Percentiles rank a stretch among this genome's conserved stretches.
Conservation (phyloP, 495 filamentous ascomycete species). For the Amphirosellinia nigrospora region DNA sequence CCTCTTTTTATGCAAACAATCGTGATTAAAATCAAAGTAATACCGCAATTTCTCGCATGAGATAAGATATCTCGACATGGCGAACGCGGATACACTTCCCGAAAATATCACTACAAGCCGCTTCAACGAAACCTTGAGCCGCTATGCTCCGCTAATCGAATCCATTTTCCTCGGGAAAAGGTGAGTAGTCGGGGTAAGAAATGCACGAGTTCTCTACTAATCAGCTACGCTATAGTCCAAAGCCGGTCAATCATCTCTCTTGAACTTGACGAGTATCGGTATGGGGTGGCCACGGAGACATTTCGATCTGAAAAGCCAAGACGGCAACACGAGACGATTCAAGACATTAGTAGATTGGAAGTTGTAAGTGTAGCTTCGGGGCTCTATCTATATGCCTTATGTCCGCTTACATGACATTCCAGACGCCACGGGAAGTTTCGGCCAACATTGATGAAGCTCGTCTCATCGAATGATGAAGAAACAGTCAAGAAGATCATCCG, state of each 20-base stretch:
- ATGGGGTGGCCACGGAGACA: constrained; percentile 45
- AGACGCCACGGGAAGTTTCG: constrained; percentile 72
- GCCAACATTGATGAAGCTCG: constrained; percentile 69
- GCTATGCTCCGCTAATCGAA: constrained; percentile 48
- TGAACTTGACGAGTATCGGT: constrained; percentile 56
- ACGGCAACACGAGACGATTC: constrained; percentile 43
- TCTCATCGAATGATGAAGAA: constrained; percentile 62
- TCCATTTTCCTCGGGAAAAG: constrained; percentile 48
- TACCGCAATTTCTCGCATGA: not conserved
- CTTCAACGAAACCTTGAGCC: constrained; percentile 41
- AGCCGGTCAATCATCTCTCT: constrained; percentile 51
- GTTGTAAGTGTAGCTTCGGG: constrained; percentile 59
- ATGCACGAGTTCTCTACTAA: constrained; percentile 15
- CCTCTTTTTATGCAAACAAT: not conserved
- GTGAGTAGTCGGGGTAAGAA: constrained; percentile 35
- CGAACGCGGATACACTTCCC: constrained; percentile 31
- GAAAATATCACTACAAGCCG: constrained; percentile 43
- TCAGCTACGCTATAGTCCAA: constrained; percentile 25
- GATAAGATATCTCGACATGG: constrained; percentile 22
- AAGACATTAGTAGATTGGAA: constrained; percentile 76
- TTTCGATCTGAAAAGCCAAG: constrained; percentile 42
- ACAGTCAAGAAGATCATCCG: constrained; percentile 51
- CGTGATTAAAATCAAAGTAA: not conserved
- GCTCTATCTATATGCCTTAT: not conserved
- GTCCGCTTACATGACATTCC: constrained; percentile 15